Evolutionary conservation across 495 filamentous ascomycete species (phyloP), one percentile per base, ranked within the genome.

Genomic region (Staphylotrichum longicolle): DNA sequence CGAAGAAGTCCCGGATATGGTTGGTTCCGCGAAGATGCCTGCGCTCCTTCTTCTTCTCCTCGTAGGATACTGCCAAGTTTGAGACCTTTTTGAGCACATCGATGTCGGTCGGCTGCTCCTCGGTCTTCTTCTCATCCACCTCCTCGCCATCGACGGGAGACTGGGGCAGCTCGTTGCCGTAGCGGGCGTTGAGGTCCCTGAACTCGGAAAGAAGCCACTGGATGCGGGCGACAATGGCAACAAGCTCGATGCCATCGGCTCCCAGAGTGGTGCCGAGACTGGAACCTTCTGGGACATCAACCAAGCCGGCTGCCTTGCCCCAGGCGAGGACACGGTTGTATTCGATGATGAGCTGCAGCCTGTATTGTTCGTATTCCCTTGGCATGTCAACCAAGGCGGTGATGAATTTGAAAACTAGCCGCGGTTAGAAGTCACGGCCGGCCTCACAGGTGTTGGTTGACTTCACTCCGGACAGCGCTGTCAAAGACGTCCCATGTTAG

Each of bases 241-340:
- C 66, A 1, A 72, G 66, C 44, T 74, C 71, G 27, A 69, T 72
- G 12, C 66, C 57, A 11, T 72, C 60, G 0, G 69, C 63, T 27
- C 70, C 68, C 9, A 74, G 54, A 5, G 66, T 62, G 30, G 54
- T 37, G 15, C 61, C 65, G 7, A 73, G 60, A 14, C 20, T 66
- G 1, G 64, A 69, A 6, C 68, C 68, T 20, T 72, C 63, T 2
- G 66, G 64, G 1, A 72, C 63, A 37, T 73, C 69, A 20, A 73
- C 57, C 3, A 73, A 58, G 0, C 71, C 71, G 4, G 61, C 71
- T 9, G 71, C 71, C 41, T 74, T 72, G 4, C 69, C 71, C 65
- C 65, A 74, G 20, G 71, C 71, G 1, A 74, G 55, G 3, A 74
- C 68, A 0, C 71, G 67, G 54, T 74, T 72, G 61, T 74, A 74